Evolutionary conservation across 768 basidiomycete genomes (phyloP), one percentile per base, ranked within the genome.

Genomic region (Podaxis sp.): DNA sequence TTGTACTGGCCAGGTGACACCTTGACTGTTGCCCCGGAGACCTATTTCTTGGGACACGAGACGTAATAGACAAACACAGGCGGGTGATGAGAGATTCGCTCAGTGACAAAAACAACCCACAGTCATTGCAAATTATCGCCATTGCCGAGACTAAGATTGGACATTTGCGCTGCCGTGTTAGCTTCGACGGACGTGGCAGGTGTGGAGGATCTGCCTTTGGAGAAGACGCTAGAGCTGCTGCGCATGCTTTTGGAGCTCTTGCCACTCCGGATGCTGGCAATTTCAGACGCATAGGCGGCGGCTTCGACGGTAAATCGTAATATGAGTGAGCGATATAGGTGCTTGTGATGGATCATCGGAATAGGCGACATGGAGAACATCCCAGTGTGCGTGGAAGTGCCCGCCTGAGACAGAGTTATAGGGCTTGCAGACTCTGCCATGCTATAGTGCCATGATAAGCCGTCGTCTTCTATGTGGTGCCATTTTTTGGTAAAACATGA

Each of bases 61-160:
- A 90, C 93, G 65, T 87, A 88, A 71, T 87, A 96, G 0, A 91
- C 87, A 0, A 93, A 96, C 30, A 98, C 85, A 3, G 97, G 97
- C 0, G 97, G 97, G 70, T 99, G 97, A 76, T 99, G 97, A 1
- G 93, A 97, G 52, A 98, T 88, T 75, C 97, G 96, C 73, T 97
- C 96, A 13, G 95, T 96, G 52, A 96, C 75, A 73, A 85, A 96
- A 5, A 86, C 84, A 49, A 96, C 85, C 38, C 93, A 89, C 17
- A 87, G 73, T 56, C 78, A 77, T n/a, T 78, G 80, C 49, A 63
- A 46, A 48, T 53, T 53, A 12, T 62, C 37, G 30, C 62, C 74
- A 52, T 75, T 72, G 37, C 70, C 76, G 36, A 92, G 79, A 68
- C 80, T 87, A 50, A 90, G 82, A 58, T 78, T 85, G 20, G 89